Conservation (phyloP, 345 rosid species). For the Rhizophora mangle region DNA sequence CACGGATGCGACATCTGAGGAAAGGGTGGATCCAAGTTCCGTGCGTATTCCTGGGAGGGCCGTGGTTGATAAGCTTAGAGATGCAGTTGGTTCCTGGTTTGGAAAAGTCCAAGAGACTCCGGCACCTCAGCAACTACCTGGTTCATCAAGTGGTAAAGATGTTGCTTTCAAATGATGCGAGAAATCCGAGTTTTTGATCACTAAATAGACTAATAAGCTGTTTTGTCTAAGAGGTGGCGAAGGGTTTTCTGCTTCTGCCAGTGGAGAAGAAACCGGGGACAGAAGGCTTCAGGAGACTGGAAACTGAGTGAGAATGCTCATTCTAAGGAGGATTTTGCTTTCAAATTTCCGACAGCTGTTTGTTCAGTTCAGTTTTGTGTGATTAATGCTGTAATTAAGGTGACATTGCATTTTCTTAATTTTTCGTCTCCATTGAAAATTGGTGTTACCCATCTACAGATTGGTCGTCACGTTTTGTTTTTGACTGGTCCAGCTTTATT, state of each 20-base stretch:
- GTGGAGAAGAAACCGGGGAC: constrained; percentile 1
- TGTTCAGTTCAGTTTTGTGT: no score
- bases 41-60: background rate
- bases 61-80: constrained; percentile 13
- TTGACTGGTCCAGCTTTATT: no score
- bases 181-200: background rate
- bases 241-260: background rate
- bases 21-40: constrained; percentile 6
- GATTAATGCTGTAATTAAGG: no score
- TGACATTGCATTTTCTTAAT: no score
- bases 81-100: constrained; percentile 56
- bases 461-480: no score
- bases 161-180: no score
- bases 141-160: background rate
- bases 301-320: background rate
- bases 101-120: background rate
- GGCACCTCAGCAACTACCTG: background rate
- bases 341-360: no score
- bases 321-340: no score
- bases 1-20: constrained; percentile 18
- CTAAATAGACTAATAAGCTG: background rate
- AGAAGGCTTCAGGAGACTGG: constrained; percentile 10
- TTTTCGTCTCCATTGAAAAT: no score
- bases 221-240: background rate
- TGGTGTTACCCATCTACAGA: no score